phyloP scores from a whole-genome alignment of 306 rosid species.

The Biancaea sappan region DNA sequence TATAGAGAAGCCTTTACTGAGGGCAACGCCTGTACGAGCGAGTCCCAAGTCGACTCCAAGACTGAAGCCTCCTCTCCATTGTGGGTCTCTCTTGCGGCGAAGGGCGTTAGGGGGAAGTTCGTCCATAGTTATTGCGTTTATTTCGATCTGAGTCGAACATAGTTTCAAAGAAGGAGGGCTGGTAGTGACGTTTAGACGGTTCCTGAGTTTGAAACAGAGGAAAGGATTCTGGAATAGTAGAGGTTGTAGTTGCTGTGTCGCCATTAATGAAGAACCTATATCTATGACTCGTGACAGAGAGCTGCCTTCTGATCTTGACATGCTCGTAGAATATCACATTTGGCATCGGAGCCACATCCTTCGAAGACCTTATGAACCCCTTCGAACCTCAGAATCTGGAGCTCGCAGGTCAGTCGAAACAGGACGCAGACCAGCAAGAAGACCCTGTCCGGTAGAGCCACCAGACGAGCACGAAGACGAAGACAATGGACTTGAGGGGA shows the following conservation, averaged over 20 bases:
- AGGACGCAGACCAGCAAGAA: conserved; percentile 79
- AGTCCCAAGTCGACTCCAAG: conserved; percentile 85
- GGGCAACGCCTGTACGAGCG: conserved; percentile 84
- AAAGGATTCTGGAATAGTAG: conserved; percentile 14
- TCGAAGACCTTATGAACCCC: conserved; percentile 76
- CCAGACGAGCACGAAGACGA: conserved; percentile 56
- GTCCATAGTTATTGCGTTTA: conserved; percentile 38
- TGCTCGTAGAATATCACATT: conserved; percentile 65
- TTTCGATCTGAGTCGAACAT: background rate
- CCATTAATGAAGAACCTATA: conserved; percentile 50
- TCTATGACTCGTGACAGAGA: conserved; percentile 76
- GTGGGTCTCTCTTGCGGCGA: conserved; percentile 60
- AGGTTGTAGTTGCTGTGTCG: conserved; percentile 30
- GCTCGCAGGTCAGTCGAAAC: conserved; percentile 80
- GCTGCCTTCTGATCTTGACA: conserved; percentile 68
- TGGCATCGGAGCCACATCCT: conserved; percentile 51
- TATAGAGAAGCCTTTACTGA: conserved; percentile 80
- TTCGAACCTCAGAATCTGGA: conserved; percentile 80
- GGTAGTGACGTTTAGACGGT: background rate
- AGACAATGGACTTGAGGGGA: conserved; percentile 51
- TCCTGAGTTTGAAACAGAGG: background rate
- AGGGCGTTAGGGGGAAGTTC: conserved; percentile 82
- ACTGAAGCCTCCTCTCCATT: conserved; percentile 90
- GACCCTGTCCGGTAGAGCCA: conserved; percentile 82
- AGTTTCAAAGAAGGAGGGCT: conserved; percentile 8